phyloP scores from a whole-genome alignment of 495 filamentous ascomycete genomes.

The Penicillium dipodomyicola region DNA sequence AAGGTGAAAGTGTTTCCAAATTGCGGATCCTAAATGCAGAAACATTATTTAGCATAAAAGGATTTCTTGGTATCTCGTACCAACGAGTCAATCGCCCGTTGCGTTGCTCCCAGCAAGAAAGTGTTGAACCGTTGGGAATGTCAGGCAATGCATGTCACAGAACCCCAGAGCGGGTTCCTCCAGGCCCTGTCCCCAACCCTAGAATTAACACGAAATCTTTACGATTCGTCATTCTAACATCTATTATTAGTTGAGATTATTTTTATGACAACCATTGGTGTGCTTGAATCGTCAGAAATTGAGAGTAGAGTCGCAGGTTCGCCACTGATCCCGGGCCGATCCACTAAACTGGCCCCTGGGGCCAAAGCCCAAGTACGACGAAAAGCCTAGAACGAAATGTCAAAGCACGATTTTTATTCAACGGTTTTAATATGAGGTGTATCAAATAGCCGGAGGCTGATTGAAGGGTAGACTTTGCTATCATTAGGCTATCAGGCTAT shows the following conservation, averaged over 20 bases:
- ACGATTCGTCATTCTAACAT: background rate
- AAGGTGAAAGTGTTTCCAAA: background rate
- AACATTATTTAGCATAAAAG: background rate
- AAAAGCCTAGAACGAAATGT: background rate
- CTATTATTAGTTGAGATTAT: background rate
- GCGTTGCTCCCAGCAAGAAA: constrained; percentile 7
- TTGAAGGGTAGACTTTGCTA: background rate
- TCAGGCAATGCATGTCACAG: background rate
- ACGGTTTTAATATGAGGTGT: background rate
- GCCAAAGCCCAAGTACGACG: background rate
- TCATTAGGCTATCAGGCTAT: too few species aligned
- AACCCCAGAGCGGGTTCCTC: background rate
- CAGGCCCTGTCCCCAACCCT: background rate
- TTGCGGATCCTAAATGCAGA: background rate
- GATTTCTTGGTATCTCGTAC: background rate
- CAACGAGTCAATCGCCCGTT: background rate
- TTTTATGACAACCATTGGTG: background rate
- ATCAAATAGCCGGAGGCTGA: background rate
- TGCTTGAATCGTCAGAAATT: background rate
- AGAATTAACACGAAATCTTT: background rate
- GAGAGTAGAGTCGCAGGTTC: background rate
- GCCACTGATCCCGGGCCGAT: background rate
- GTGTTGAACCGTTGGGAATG: constrained; percentile 13
- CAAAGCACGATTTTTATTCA: background rate
- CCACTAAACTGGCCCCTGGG: background rate